phyloP scores from a whole-genome alignment of 1,284 basidiomycete species.

The Ganoderma multipileum region DNA sequence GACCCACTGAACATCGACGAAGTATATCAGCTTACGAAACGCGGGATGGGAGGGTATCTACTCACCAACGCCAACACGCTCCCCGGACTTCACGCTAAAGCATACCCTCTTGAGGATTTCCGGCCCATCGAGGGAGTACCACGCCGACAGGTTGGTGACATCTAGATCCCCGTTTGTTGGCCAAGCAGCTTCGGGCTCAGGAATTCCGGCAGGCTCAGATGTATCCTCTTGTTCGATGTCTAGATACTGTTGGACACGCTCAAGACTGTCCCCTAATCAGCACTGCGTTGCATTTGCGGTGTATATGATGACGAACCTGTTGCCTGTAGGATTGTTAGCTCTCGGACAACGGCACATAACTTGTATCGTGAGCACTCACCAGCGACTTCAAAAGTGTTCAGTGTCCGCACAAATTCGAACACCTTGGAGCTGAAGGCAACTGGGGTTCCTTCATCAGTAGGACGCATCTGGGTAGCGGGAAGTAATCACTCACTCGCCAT shows the following conservation, averaged over 20 bases:
- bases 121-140: conserved; percentile 54
- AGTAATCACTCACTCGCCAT: conserved; percentile 47
- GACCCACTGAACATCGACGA: conserved; percentile 58
- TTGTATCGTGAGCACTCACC: conserved; percentile 40
- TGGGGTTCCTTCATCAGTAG: conserved; percentile 23
- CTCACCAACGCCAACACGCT: conserved; percentile 55
- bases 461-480: neutral
- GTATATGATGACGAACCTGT: conserved; percentile 47
- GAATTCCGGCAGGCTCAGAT: conserved; percentile 3
- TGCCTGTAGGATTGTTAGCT: conserved; percentile 39
- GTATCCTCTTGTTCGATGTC: conserved; percentile 76
- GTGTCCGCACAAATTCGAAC: conserved; percentile 56
- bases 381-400: conserved; percentile 65
- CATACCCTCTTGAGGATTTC: conserved; percentile 54
- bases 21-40: conserved; percentile 44
- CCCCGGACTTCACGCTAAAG: conserved; percentile 54
- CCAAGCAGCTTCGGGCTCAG: conserved; percentile 60
- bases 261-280: conserved; percentile 54
- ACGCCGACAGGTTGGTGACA: conserved; percentile 66
- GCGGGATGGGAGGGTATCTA: too few relatives aligned
- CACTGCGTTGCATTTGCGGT: neutral
- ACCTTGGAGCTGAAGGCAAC: conserved; percentile 63
- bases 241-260: conserved; percentile 78
- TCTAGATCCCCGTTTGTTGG: conserved; percentile 71
- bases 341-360: neutral